Base-by-base conservation (phyloP, 805 yeast species). In the Saccharomycopsis fermentans region DNA sequence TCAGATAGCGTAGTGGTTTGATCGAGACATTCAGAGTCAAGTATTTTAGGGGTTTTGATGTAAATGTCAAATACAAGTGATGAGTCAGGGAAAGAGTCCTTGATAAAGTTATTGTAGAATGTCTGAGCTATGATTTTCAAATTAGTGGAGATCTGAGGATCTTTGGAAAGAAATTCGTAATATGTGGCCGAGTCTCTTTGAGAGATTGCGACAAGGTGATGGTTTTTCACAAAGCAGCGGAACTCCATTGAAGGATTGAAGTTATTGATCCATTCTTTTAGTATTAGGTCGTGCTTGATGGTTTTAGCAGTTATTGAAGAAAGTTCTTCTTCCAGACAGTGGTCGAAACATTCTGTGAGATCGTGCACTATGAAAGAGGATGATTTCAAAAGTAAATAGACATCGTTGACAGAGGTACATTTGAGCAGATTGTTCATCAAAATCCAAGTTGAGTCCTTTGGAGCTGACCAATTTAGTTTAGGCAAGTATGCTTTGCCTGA, bases 381-480 rank as follows among this genome's bases (percentile, higher is more conserved):
- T 1, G 96, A 83, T 66, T 92, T 92, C 56, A 94, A 71, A 8
- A 94, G 71, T 54, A 94, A 69, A 63, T 90, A 94, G 0, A 94
- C 72, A 63, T 94, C 99, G 40, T 84, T 78, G 0, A 86, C 82
- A 35, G 77, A 78, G 16, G 72, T 75, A 66, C 98, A 91, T 66
- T 81, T 79, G 78, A 86, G 79, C 2, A 88, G 78, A 65, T 89
- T 87, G 35, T 86, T 82, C 2, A 94, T 78, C 66, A 87, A 72
- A 21, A 94, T 92, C 99, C 98, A 94, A 0, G 84, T 80, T 1
- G 98, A 88, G 71, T 94, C 99, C 67, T 84, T 85, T 1, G 99
- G 99, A 1, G 97, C 87, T 0, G 97, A 90, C 99, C 99, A 94
- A 74, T 94, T 94, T 64, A 92, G 73, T 67, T 94, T 94, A 1